Evolutionary conservation across 768 basidiomycete genomes (phyloP), one percentile per base, ranked within the genome.

Genomic region (Tricholoma bakamatsutake): DNA sequence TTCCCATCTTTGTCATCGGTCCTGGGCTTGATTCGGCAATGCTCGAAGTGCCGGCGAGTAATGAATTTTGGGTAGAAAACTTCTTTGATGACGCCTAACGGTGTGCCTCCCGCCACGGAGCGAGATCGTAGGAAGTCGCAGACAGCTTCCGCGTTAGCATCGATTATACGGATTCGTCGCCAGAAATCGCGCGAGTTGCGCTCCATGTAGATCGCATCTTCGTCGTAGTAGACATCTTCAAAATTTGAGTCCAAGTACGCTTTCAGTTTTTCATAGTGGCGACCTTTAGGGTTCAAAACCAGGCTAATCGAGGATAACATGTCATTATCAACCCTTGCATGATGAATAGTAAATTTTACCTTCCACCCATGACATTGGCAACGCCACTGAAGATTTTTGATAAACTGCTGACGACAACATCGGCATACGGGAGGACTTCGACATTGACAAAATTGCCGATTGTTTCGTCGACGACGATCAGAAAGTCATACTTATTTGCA

Each of bases 141-240:
- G 55, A 95, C 75, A 43, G 80, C 81, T 66, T 92, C 85, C 3
- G 95, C 77, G 68, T 96, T 98, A 31, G 70, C 68, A 68, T 98
- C 92, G 69, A 96, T 92, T 52, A 75, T 67, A 54, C 76, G 76
- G 61, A 93, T 80, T 53, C 96, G 90, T 7, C 73, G 76, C 51
- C 78, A 72, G 75, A 96, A 98, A 72, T 97, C 87, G 50, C 96
- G 90, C 15, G 96, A 98, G 72, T 99, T 99, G 61, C 95, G 89
- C 67, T 99, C 96, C 89, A 99, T 90, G 77, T 85, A 96, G 54
- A 98, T 83, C 40, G 91, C 93, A 65, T 99, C 96, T 67, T 94
- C 90, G 64, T 83, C 79, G 61, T 88, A 98, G 73, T 92, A 98
- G 21, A 75, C 73, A 66, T 99, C 95, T 67, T 96, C 91, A 69